Evolutionary conservation across 2,329 filamentous ascomycete species (phyloP), one percentile per base, ranked within the genome.

Genomic region (Fusarium annulatum): DNA sequence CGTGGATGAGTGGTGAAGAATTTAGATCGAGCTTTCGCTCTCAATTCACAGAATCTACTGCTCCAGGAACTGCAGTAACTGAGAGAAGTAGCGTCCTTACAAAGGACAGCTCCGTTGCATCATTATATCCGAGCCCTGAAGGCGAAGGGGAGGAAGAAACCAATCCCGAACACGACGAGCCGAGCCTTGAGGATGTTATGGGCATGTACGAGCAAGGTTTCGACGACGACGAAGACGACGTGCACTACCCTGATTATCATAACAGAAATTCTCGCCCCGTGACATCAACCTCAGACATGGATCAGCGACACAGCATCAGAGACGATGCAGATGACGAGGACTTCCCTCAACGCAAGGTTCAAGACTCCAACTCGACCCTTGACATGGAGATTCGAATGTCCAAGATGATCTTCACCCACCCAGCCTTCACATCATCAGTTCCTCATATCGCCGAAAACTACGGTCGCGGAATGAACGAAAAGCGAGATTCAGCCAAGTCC

Each of bases 81-180:
- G 94, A 96, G 79, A 88, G 94, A 69, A 97, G 94, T 81, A 97
- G 95, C 79, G 87, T 96, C 56, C 81, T 92, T 72, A 96, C 94
- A 7, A 94, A 93, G 76, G 90, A 90, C 68, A 97, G 93, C 84
- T 95, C 93, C 4, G 87, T 91, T 60, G 92, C 84, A 83, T 96
- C 86, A 70, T 87, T 87, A 81, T 85, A 85, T 34, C 64, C 65
- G 33, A 34, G 66, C 30, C 68, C 60, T 34, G 76, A 75, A 64
- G 64, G 70, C 67, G 73, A 76, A 28, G 49, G 72, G 74, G 59
- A 78, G 73, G 53, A 78, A 45, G 81, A 84, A 72, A 82, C 80
- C 41, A 81, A 84, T 10, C 79, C 60, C 43, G 81, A 84, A 21
- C 86, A 88, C 69, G 89, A 91, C 72, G 88, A 88, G 45, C 85